These are phyloP conservation scores for Alternaria solani DNA, from an alignment of 2,329 filamentous ascomycete species.

Conservation along the genomic window DNA sequence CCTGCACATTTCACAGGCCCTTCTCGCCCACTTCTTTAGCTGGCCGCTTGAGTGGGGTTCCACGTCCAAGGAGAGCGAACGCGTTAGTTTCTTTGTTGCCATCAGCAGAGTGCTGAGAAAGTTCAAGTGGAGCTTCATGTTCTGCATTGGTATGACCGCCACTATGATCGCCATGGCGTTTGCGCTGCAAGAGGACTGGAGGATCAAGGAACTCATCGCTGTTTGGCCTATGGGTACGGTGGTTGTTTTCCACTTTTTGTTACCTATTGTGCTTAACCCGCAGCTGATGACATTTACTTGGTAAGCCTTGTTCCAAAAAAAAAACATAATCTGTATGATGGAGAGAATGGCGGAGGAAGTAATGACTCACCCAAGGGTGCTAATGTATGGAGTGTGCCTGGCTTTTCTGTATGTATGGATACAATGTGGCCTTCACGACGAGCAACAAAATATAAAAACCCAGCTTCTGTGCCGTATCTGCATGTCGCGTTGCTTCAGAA, in stretches of 20 bases:
- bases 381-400: background rate
- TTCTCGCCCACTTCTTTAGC: constrained; percentile 83
- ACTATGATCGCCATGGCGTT: constrained; percentile 71
- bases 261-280: constrained; percentile 79
- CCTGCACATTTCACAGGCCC: constrained; percentile 80
- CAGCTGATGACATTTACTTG: constrained; percentile 82
- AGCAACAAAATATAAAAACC: background rate
- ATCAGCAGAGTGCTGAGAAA: constrained; percentile 79
- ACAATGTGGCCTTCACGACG: background rate
- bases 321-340: background rate
- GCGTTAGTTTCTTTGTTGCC: constrained; percentile 85
- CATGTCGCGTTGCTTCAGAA: too few relatives aligned
- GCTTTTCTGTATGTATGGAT: background rate
- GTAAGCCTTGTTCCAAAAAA: constrained; percentile 52
- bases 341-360: background rate
- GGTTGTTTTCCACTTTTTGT: constrained; percentile 71
- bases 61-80: constrained; percentile 82
- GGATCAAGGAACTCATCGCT: constrained; percentile 63
- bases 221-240: constrained; percentile 77
- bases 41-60: constrained; percentile 88
- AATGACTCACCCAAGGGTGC: background rate
- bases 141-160: constrained; percentile 66
- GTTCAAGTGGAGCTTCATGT: constrained; percentile 73
- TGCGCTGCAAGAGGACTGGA: constrained; percentile 69
- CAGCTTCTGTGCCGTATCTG: background rate